phyloP scores from a whole-genome alignment of 2,329 filamentous ascomycete species.

The Trichoderma sp. region DNA sequence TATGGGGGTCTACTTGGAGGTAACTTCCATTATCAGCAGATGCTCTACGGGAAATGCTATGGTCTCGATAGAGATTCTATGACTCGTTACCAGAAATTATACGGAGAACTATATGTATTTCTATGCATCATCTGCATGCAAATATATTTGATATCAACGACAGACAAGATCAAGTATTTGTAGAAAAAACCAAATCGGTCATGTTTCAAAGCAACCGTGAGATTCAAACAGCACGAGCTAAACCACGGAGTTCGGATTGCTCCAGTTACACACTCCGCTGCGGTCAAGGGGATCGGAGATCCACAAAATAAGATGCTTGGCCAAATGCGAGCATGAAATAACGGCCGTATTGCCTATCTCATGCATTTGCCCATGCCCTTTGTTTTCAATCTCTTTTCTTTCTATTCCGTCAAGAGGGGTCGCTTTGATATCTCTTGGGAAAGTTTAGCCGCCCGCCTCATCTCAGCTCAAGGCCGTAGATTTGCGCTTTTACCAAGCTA shows the following conservation, averaged over 20 bases:
- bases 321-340: not conserved
- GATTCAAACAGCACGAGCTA: not conserved
- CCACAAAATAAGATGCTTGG: conserved; percentile 8
- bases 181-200: not conserved
- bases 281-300: not conserved
- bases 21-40: not conserved
- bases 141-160: not conserved
- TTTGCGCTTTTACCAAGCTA: not conserved
- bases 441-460: not conserved
- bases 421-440: not conserved
- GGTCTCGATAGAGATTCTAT: not conserved
- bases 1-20: not conserved
- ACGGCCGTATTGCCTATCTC: not conserved
- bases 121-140: not conserved
- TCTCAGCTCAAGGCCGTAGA: not conserved
- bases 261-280: conserved; percentile 2
- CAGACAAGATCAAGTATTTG: not conserved
- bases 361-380: not conserved
- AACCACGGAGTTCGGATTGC: conserved; percentile 11
- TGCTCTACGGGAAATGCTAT: not conserved
- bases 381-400: not conserved
- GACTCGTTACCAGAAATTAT: not conserved
- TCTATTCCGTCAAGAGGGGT: not conserved
- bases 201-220: not conserved
- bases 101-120: not conserved